These are phyloP conservation scores for Xerocomus amazonicus DNA, from an alignment of 1,284 basidiomycete genomes.

Conservation along the genomic window DNA sequence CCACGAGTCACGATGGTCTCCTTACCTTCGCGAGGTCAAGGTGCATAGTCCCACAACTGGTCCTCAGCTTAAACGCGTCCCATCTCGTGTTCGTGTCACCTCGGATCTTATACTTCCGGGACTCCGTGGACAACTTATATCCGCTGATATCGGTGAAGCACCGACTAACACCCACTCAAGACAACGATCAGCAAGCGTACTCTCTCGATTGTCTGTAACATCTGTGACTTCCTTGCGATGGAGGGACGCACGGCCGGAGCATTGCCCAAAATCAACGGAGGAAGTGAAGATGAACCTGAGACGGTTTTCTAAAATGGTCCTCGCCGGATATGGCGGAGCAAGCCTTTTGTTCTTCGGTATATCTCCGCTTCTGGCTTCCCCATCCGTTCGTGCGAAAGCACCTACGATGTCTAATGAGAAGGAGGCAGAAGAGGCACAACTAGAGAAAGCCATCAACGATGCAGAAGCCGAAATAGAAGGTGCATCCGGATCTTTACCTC, in stretches of 20 bases:
- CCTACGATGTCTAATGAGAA: constrained; percentile 37
- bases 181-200: constrained; percentile 25
- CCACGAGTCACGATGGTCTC: constrained; percentile 68
- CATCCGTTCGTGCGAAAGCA: constrained; percentile 26
- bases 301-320: constrained; percentile 72
- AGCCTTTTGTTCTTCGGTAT: constrained; percentile 76
- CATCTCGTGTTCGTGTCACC: constrained; percentile 62
- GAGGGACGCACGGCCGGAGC: constrained; percentile 26
- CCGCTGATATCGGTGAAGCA: constrained; percentile 67
- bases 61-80: constrained; percentile 33
- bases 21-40: constrained; percentile 60
- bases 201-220: constrained; percentile 31
- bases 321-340: constrained; percentile 77
- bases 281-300: constrained; percentile 66
- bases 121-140: constrained; percentile 62
- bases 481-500: constrained; percentile 34
- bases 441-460: constrained; percentile 63
- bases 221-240: constrained; percentile 29
- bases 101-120: constrained; percentile 64
- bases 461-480: constrained; percentile 62
- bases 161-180: constrained; percentile 29
- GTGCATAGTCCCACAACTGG: constrained; percentile 45
- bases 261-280: constrained; percentile 38
- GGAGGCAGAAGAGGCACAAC: constrained; percentile 52
- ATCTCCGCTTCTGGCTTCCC: constrained; percentile 39